Base-by-base conservation (phyloP, 768 basidiomycete species). In the Pisolithus marmoratus region DNA sequence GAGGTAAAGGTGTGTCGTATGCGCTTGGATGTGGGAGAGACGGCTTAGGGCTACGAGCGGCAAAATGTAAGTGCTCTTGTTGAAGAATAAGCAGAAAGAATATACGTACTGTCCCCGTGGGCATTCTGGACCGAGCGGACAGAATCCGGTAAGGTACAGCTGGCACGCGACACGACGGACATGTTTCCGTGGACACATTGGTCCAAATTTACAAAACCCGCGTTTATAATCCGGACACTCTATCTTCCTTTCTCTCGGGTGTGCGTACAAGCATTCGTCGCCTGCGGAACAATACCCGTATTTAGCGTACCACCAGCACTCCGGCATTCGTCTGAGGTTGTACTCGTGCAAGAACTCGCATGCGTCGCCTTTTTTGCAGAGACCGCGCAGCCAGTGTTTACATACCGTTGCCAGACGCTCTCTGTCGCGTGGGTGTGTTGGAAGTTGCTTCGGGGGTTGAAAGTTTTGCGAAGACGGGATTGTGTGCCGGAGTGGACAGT, bases 261-360 rank as follows among this genome's bases (percentile, higher is more conserved):
- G 92, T 15, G 91, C 90, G 67, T 98, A 99, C 58, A 99, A 75
- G 67, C 96, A 99, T 69, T 98, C 94, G 60, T 95, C 94, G 51
- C 96, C 95, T 19, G 94, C 87, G 23, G 91, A 90, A 68, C 96
- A 98, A 69, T 94, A 98, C 15, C 96, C 96, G 62, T 93, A 94
- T 69, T 95, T 96, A 48, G 91, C 91, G 68, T 85, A 97, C 94
- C 94, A 98, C 87, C 93, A 96, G 63, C 96, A 98, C 67, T 97
- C 92, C 6, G 96, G 96, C 94, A 98, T 98, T 54, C 91, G 86
- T 53, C 96, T 75, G 47, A 99, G 79, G 67, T 98, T 96, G 75
- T 97, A 99, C 73, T 98, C 96, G 71, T 99, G 96, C 65, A 98
- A 78, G 70, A 98, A 99, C 72, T 98, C 96, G 73, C 96, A 99